These are phyloP conservation scores for Neurospora sp. DNA, from an alignment of 495 filamentous ascomycete species.

Conservation along the genomic window DNA sequence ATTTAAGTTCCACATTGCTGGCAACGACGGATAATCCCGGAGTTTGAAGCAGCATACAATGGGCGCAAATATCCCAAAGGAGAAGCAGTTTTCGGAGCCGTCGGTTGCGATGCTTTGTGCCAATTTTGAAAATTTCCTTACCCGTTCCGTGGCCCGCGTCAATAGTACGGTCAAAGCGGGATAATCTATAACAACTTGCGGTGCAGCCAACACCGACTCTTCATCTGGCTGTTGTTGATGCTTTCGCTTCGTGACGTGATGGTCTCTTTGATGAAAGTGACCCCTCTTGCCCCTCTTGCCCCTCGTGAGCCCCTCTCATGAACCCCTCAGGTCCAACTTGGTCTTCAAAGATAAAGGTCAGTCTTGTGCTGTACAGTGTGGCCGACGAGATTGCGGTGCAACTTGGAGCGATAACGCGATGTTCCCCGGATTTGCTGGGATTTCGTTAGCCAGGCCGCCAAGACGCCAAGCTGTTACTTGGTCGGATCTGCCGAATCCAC, in stretches of 20 bases:
- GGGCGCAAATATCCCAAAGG: neutral
- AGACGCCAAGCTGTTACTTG: neutral
- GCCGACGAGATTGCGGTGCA: neutral
- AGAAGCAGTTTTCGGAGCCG: neutral
- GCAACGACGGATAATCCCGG: neutral
- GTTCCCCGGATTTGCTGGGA: neutral
- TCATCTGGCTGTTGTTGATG: neutral
- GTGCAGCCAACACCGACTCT: neutral
- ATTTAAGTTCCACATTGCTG: neutral
- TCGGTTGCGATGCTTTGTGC: neutral
- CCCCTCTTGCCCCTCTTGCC: neutral
- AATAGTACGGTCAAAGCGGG: neutral
- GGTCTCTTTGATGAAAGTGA: neutral
- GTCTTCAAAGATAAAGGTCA: neutral
- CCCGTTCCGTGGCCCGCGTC: neutral
- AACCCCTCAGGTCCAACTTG: neutral
- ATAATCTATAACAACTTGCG: neutral
- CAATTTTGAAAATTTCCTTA: neutral
- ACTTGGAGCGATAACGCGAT: neutral
- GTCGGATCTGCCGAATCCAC: neutral
- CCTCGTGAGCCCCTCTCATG: neutral
- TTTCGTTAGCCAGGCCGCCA: neutral
- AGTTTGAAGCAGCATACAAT: neutral
- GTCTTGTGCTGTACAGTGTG: neutral
- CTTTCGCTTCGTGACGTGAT: neutral